These are phyloP conservation scores for Fusarium floridanum DNA, from an alignment of 2,329 filamentous ascomycete species.

Conservation along the genomic window DNA sequence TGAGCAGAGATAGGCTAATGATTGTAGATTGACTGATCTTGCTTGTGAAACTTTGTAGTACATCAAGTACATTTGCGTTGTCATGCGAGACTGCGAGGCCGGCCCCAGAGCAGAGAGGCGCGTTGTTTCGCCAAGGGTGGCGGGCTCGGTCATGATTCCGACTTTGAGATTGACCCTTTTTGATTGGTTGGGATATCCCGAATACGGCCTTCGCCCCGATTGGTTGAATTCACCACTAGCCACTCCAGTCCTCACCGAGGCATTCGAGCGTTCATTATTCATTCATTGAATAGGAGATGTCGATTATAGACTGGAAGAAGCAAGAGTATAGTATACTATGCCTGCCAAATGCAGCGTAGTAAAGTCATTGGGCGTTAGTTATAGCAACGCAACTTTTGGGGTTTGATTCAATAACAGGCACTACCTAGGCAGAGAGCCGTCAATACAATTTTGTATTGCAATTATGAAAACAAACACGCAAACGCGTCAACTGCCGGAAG, in stretches of 20 bases:
- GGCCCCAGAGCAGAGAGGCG: neutral
- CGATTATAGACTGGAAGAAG: neutral
- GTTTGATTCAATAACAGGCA: no score
- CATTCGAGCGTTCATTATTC: no score
- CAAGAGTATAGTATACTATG: neutral
- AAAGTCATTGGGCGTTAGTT: neutral
- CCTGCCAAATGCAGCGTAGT: neutral
- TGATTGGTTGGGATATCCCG: neutral
- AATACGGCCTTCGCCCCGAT: neutral
- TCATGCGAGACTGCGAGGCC: neutral
- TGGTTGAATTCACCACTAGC: neutral
- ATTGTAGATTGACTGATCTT: neutral
- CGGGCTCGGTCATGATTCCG: neutral
- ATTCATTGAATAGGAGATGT: no score
- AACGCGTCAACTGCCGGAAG: no score
- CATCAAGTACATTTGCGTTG: neutral
- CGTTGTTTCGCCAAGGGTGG: neutral
- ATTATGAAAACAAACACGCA: neutral
- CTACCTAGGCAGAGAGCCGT: no score
- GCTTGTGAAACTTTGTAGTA: neutral
- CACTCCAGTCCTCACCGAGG: no score
- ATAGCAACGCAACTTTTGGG: no score
- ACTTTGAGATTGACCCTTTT: neutral
- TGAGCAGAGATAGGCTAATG: neutral
- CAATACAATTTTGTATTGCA: no score